phyloP scores from a whole-genome alignment of 2,329 filamentous ascomycete species.

The Alternaria panax region DNA sequence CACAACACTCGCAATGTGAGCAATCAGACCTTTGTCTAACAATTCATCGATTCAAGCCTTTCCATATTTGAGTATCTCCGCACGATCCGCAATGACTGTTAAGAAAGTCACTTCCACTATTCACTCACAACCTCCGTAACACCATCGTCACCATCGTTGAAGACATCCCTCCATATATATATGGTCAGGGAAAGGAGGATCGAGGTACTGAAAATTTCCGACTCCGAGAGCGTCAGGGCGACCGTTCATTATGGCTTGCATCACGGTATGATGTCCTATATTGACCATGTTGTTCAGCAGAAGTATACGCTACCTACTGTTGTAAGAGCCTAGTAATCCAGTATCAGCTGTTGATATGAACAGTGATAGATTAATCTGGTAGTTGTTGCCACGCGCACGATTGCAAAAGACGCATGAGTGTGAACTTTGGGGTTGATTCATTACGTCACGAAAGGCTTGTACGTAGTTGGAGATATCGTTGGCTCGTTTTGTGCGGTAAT shows the following conservation, averaged over 20 bases:
- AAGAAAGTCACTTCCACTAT: neutral
- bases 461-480: neutral
- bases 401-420: neutral
- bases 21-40: neutral
- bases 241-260: neutral
- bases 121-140: no score
- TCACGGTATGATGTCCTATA: constrained; percentile 1
- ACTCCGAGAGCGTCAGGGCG: neutral
- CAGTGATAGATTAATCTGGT: neutral
- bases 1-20: neutral
- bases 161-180: no score
- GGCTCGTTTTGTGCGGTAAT: neutral
- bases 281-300: neutral
- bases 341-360: neutral
- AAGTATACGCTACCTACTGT: neutral
- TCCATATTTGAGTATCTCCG: neutral
- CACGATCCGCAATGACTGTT: neutral
- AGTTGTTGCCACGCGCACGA: neutral
- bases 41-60: neutral
- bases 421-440: neutral
- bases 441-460: neutral
- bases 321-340: neutral
- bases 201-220: neutral
- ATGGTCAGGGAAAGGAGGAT: no score
- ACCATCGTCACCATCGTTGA: no score